Evolutionary conservation across 345 rosid genomes (phyloP).

Genomic region (Luvunga scandens): DNA sequence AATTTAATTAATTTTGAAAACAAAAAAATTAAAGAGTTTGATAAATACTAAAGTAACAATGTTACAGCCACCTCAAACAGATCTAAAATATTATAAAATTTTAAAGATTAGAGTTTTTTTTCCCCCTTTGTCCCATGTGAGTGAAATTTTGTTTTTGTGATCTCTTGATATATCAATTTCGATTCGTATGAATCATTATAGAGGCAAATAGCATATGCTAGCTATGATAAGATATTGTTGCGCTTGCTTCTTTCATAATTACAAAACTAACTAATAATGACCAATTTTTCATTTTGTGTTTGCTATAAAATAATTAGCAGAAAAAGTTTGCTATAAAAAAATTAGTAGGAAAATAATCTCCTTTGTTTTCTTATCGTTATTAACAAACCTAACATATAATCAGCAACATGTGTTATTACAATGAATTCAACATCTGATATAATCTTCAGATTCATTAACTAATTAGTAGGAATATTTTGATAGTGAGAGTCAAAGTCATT

Average conservation of each 20-base stretch:
- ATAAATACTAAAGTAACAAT: no score
- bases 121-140: not conserved
- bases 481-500: slow-evolving; percentile 5
- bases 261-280: slow-evolving; percentile 1
- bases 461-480: slow-evolving; percentile 3
- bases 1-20: no score
- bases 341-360: not conserved
- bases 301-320: not conserved
- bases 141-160: not conserved
- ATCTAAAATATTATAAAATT: no score
- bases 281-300: not conserved
- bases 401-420: slow-evolving; percentile 1
- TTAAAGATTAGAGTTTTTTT: no score
- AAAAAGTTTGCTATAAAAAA: not conserved
- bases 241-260: not conserved
- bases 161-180: not conserved
- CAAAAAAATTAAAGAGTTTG: no score
- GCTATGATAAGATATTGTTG: not conserved
- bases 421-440: slow-evolving; percentile 1
- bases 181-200: not conserved
- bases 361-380: not conserved
- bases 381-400: not conserved
- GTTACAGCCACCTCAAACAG: no score
- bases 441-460: no score
- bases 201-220: slow-evolving; percentile 2